Conservation (phyloP, 257 asterid species). For the Asclepias syriaca region DNA sequence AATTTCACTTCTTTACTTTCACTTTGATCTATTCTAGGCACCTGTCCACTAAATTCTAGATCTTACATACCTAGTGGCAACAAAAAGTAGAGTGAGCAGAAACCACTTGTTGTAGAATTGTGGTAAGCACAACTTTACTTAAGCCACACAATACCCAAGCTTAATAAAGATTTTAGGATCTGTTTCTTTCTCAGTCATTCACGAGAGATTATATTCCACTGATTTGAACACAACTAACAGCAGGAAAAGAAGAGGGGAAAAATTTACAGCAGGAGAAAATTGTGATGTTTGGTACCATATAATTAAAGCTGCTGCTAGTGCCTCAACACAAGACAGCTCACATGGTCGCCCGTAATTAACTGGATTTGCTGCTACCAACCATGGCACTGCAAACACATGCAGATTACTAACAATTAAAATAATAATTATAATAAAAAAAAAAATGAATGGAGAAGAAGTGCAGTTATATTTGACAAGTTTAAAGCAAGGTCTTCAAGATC, state of each 20-base stretch:
- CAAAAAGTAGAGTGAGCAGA: neutral
- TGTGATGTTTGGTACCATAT: slow-evolving; percentile 55
- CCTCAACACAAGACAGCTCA: slow-evolving; percentile 96
- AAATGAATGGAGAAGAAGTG: neutral
- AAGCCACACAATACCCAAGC: neutral
- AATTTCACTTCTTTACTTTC: neutral
- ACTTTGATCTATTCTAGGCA: neutral
- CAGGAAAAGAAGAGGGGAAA: neutral
- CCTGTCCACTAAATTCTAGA: neutral
- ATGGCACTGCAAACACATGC: slow-evolving; percentile 61
- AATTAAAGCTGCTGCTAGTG: slow-evolving; percentile 88
- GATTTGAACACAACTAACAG: neutral
- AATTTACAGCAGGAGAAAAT: neutral
- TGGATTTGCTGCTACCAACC: slow-evolving; percentile 99
- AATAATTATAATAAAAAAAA: neutral
- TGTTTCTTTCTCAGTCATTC: neutral
- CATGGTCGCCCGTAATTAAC: slow-evolving; percentile 96
- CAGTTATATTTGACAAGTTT: neutral
- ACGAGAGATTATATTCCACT: neutral
- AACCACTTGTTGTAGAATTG: neutral
- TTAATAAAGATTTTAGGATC: neutral
- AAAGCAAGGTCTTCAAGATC: neutral
- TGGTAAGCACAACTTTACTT: neutral
- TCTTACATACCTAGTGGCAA: neutral
- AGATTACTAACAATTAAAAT: slow-evolving; percentile 12